Evolutionary conservation across 176 grass and related monocot species (phyloP).

Genomic region (Urochloa ruziziensis): DNA sequence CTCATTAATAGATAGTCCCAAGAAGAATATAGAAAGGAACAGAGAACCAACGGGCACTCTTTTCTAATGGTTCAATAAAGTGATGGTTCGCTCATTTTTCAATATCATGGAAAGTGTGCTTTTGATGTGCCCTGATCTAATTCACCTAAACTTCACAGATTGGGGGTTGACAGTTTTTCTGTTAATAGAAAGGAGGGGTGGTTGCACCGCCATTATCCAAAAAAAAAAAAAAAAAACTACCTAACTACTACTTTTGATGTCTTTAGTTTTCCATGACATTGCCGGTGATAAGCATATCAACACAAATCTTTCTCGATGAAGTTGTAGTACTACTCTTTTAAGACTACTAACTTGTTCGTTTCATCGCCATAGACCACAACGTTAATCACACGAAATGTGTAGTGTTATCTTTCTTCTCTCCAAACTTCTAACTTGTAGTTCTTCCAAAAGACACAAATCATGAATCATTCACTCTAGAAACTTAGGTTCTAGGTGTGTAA

Average conservation of each 20-base stretch:
- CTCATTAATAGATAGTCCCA: no score
- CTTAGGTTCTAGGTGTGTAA: background rate
- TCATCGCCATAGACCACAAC: background rate
- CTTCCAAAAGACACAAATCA: background rate
- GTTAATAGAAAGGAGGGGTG: background rate
- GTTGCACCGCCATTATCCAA: background rate
- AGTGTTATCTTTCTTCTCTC: background rate
- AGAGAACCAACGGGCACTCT: background rate
- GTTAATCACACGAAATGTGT: background rate
- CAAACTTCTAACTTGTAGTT: background rate
- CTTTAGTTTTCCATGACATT: background rate
- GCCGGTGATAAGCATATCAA: background rate
- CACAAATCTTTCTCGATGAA: background rate
- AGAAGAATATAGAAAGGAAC: background rate
- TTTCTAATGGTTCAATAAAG: background rate
- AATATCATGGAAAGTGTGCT: background rate
- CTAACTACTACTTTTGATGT: background rate
- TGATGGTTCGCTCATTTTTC: background rate
- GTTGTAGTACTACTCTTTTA: background rate
- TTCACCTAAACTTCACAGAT: background rate
- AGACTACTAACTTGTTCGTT: background rate
- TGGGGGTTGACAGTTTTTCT: background rate
- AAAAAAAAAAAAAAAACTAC: background rate
- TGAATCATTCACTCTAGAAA: background rate
- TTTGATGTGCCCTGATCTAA: slow-evolving; percentile 14